phyloP scores from a whole-genome alignment of 2,329 filamentous ascomycete species.

The Arthrinium puccinioides region DNA sequence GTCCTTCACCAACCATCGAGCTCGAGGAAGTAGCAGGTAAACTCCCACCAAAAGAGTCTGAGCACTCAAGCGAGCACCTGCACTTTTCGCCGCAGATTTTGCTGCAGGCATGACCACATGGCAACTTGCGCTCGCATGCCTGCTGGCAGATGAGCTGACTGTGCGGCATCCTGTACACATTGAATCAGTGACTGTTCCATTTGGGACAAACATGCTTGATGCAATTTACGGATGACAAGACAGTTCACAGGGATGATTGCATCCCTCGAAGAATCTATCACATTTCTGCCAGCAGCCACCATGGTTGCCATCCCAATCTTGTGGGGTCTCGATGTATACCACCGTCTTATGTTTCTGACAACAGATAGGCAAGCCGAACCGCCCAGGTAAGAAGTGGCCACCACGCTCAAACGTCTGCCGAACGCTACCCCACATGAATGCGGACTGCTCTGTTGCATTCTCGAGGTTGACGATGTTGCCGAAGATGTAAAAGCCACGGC shows the following conservation, averaged over 20 bases:
- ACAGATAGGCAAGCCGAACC: conserved; percentile 48
- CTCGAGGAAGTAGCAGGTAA: too few species aligned
- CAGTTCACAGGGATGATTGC: conserved; percentile 20
- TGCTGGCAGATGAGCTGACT: conserved; percentile 16
- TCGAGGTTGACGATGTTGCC: conserved; percentile 58
- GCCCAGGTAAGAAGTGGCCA: conserved; percentile 15
- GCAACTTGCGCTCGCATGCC: conserved; percentile 16
- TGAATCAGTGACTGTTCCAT: neutral
- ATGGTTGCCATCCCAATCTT: conserved; percentile 39
- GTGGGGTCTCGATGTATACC: conserved; percentile 42
- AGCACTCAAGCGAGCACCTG: conserved; percentile 7
- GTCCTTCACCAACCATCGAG: too few species aligned
- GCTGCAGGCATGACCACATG: conserved; percentile 19
- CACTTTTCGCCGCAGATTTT: conserved; percentile 19
- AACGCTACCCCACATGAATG: conserved; percentile 32
- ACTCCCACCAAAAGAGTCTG: too few species aligned
- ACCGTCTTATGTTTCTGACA: conserved; percentile 53
- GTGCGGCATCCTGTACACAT: conserved; percentile 14
- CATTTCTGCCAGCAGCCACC: conserved; percentile 20
- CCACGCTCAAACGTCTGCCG: conserved; percentile 31
- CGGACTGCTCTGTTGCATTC: conserved; percentile 33
- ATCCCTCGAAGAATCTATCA: conserved; percentile 11
- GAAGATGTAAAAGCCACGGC: conserved; percentile 76
- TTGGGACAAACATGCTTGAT: neutral
- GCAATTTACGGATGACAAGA: conserved; percentile 21